Conservation (phyloP, 108 stramenopile genomes). For the Nitzschia sp. region DNA sequence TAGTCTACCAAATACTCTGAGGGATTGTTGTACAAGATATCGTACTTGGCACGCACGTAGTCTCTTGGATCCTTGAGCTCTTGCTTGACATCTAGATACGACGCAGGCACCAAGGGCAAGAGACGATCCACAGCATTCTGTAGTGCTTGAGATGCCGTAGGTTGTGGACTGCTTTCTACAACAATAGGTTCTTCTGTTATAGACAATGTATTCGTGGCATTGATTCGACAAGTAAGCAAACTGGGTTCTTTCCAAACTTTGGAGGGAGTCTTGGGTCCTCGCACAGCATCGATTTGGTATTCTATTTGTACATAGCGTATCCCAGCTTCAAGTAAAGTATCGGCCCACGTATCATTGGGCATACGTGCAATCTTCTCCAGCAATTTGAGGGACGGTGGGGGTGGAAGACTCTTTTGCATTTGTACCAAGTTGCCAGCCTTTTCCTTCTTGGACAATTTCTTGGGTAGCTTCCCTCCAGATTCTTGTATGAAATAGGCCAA, state of each 20-base stretch:
- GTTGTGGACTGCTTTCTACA: neutral
- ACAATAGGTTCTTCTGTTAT: too few species aligned
- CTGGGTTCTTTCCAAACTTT: too few species aligned
- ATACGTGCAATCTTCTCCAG: neutral
- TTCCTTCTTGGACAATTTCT: neutral
- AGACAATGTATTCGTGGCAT: too few species aligned
- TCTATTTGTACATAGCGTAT: slow-evolving; percentile 2
- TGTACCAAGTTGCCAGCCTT: neutral
- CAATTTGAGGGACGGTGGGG: neutral
- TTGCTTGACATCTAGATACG: too few species aligned
- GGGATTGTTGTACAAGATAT: neutral
- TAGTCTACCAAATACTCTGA: neutral
- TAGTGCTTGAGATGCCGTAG: neutral
- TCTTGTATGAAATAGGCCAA: neutral
- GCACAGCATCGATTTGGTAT: neutral
- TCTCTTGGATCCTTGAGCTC: too few species aligned
- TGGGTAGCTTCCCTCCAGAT: neutral
- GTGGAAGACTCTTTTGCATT: neutral
- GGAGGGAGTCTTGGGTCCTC: neutral
- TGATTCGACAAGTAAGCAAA: too few species aligned
- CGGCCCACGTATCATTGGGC: neutral
- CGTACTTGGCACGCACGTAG: neutral
- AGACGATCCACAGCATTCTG: neutral
- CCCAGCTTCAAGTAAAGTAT: neutral
- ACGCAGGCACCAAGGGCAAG: too few species aligned